Percentiles rank a stretch among this genome's conserved stretches.
Evolutionary conservation across 768 basidiomycete genomes (phyloP).

Genomic region (Mycena galericulata): DNA sequence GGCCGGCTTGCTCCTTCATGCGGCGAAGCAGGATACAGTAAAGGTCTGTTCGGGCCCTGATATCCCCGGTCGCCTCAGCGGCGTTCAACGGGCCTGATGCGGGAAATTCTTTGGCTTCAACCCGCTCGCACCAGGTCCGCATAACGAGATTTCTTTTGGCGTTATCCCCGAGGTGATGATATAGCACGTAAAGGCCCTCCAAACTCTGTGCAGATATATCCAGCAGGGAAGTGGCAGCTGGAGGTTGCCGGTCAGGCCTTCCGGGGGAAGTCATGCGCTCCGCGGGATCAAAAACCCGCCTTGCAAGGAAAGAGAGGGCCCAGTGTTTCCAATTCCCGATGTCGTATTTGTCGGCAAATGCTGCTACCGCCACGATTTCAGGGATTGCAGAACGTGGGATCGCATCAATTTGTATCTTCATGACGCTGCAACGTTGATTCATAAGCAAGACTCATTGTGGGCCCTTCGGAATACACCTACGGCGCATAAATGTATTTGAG

Average conservation of each 20-base stretch:
- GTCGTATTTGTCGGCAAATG: conserved; percentile 2
- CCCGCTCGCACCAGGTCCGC: not conserved
- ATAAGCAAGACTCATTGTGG: no score
- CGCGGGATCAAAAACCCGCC: not conserved
- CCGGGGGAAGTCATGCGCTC: conserved; percentile 1
- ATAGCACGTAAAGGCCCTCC: not conserved
- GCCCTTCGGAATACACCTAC: no score
- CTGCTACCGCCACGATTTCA: conserved; percentile 4
- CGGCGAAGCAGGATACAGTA: not conserved
- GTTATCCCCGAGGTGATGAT: not conserved
- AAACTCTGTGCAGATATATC: not conserved
- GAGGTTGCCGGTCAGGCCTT: not conserved
- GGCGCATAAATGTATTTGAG: no score
- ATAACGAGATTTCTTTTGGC: not conserved
- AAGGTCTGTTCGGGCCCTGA: not conserved
- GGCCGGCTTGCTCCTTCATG: not conserved
- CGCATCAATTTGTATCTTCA: not conserved
- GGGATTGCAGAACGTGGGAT: not conserved
- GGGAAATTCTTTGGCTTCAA: not conserved
- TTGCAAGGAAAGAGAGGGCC: no score
- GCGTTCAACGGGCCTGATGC: not conserved
- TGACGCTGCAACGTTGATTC: conserved; percentile 8
- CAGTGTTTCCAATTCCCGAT: conserved; percentile 3
- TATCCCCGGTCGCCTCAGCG: not conserved
- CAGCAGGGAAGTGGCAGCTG: not conserved